Percentiles rank a stretch among this genome's conserved stretches.
These are phyloP conservation scores for Plasmodium adleri DNA, from an alignment of 169 alveolate genomes.

Conservation along the genomic window DNA sequence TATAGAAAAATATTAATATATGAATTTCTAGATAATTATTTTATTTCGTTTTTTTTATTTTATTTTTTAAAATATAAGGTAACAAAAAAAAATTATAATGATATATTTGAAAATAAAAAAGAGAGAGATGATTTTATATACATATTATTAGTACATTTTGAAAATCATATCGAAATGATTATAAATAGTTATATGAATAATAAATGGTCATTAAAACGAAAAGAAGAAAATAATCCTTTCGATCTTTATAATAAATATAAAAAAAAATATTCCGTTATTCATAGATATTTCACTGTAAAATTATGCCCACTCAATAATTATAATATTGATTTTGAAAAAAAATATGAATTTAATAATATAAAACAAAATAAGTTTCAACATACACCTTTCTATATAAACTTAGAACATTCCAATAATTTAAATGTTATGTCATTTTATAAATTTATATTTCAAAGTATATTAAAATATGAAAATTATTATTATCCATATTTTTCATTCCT, in stretches of 20 bases:
- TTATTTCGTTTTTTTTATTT: constrained; percentile 52
- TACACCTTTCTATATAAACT: constrained; percentile 55
- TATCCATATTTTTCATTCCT: constrained; percentile 65
- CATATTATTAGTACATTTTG: constrained; percentile 48
- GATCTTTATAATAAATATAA: constrained; percentile 36
- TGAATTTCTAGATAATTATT: constrained; percentile 57
- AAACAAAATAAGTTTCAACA: constrained; percentile 12
- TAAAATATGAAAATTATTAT: constrained; percentile 47
- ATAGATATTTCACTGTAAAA: constrained; percentile 43
- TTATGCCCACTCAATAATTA: constrained; percentile 61
- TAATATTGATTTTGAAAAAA: constrained; percentile 56
- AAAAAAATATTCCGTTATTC: constrained; percentile 59
- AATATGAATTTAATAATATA: constrained; percentile 35
- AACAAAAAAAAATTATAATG: background rate
- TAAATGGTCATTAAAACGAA: constrained; percentile 32
- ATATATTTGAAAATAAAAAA: background rate
- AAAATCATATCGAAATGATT: constrained; percentile 67
- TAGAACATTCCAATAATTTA: constrained; percentile 11
- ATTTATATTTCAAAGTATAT: constrained; percentile 53
- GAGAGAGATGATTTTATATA: constrained; percentile 27
- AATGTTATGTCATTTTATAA: constrained; percentile 52
- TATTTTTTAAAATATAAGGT: constrained; percentile 13
- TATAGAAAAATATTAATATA: constrained; percentile 55
- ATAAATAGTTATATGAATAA: constrained; percentile 46
- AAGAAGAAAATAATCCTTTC: constrained; percentile 16